Percentiles rank a stretch among this genome's conserved stretches.
Conservation (phyloP, 345 rosid species). For the Cochlearia excelsa region DNA sequence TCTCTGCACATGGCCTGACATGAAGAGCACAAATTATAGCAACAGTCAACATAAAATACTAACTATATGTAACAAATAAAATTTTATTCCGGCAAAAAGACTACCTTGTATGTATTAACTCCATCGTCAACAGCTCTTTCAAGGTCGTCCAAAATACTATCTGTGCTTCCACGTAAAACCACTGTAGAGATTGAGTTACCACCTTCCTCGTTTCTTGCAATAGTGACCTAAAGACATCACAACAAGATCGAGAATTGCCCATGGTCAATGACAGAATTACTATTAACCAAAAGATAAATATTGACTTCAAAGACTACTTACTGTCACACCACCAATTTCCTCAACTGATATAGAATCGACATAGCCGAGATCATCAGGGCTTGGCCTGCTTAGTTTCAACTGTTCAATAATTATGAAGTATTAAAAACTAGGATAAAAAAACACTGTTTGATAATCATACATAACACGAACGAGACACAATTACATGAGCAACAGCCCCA, state of each 20-base stretch:
- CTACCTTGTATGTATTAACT: constrained; percentile 95
- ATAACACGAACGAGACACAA: constrained; percentile 7
- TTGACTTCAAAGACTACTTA: constrained; percentile 38
- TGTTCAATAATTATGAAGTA: constrained; percentile 35
- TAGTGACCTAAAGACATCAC: constrained; percentile 54
- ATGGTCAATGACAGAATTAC: constrained; percentile 4
- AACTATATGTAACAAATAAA: neutral
- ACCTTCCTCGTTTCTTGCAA: constrained; percentile 89
- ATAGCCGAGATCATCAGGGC: constrained; percentile 82
- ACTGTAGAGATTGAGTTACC: constrained; percentile 87
- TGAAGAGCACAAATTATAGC: constrained; percentile 5
- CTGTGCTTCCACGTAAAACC: constrained; percentile 93
- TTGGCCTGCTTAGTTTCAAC: constrained; percentile 91
- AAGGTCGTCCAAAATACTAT: constrained; percentile 92
- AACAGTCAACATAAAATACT: neutral
- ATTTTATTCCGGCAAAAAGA: constrained; percentile 7
- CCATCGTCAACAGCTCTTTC: constrained; percentile 99
- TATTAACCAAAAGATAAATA: constrained; percentile 1
- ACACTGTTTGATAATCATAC: neutral
- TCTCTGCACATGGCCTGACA: constrained; percentile 97
- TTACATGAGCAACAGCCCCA: constrained; percentile 82
- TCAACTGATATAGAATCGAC: constrained; percentile 86
- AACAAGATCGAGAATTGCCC: neutral
- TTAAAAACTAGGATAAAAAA: constrained; percentile 19
- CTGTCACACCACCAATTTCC: constrained; percentile 97